These are phyloP conservation scores for Metschnikowia similis DNA, from an alignment of 805 yeast genomes.

Conservation along the genomic window DNA sequence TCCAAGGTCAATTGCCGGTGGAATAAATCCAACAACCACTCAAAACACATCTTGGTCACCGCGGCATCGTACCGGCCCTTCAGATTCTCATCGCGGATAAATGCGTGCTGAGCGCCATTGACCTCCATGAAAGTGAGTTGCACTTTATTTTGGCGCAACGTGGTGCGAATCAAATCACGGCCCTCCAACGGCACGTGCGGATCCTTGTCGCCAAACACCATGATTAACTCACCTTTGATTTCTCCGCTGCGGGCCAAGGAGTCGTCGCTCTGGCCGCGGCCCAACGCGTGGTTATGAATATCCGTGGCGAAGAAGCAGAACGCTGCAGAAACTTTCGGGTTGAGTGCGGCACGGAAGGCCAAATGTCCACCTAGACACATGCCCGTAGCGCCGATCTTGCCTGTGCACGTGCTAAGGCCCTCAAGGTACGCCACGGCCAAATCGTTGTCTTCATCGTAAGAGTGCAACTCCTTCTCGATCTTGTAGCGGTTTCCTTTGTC, in stretches of 20 bases:
- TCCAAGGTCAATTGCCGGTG: conserved; percentile 63
- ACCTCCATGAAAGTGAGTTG: conserved; percentile 70
- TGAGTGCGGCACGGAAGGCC: conserved; percentile 67
- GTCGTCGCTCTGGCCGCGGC: conserved; percentile 61
- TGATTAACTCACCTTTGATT: conserved; percentile 54
- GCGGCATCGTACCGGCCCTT: conserved; percentile 85
- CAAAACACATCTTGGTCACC: conserved; percentile 60
- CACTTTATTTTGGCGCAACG: conserved; percentile 54
- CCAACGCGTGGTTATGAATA: conserved; percentile 64
- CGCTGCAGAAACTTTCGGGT: conserved; percentile 58
- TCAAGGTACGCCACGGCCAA: conserved; percentile 60
- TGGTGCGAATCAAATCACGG: conserved; percentile 62
- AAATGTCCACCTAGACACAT: conserved; percentile 86
- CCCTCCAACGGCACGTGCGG: conserved; percentile 79
- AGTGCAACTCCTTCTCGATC: conserved; percentile 58
- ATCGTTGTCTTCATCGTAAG: conserved; percentile 72
- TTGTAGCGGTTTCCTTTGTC: conserved; percentile 69
- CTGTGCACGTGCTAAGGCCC: conserved; percentile 59
- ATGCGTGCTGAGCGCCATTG: conserved; percentile 80
- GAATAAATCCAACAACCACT: conserved; percentile 66
- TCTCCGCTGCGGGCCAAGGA: conserved; percentile 55
- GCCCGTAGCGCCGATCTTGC: conserved; percentile 76
- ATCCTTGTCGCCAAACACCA: conserved; percentile 76
- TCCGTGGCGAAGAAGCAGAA: conserved; percentile 81
- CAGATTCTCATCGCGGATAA: conserved; percentile 71